Evolutionary conservation across 345 rosid species (phyloP).

Genomic region (Salix brachista): DNA sequence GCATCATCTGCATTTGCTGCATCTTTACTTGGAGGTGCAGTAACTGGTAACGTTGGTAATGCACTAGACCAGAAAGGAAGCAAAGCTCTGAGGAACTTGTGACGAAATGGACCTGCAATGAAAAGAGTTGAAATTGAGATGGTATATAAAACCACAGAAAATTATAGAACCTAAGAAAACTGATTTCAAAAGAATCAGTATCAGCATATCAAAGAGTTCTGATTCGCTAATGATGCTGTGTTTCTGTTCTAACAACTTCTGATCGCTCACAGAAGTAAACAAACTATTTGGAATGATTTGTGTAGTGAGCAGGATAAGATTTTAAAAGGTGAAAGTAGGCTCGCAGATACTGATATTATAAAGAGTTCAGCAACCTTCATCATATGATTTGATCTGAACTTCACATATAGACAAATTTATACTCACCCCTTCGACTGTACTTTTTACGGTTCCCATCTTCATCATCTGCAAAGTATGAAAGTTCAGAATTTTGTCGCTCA

Average conservation of each 20-base stretch:
- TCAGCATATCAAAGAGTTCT: neutral
- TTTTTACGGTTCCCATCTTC: slow-evolving; percentile 84
- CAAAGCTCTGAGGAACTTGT: slow-evolving; percentile 85
- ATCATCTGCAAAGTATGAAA: slow-evolving; percentile 79
- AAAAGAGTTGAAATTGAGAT: slow-evolving; percentile 7
- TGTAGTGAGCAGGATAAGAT: neutral
- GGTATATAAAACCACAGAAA: neutral
- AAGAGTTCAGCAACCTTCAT: neutral
- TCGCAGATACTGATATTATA: neutral
- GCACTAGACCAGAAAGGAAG: slow-evolving; percentile 99
- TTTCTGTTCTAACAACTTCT: neutral
- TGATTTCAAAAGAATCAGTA: neutral
- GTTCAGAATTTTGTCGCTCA: slow-evolving; percentile 81
- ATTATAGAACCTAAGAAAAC: neutral
- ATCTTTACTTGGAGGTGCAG: slow-evolving; percentile 87
- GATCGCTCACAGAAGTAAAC: neutral
- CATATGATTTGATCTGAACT: neutral
- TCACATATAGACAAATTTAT: neutral
- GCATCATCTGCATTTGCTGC: slow-evolving; percentile 56
- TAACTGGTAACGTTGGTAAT: slow-evolving; percentile 92
- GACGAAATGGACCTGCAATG: slow-evolving; percentile 71
- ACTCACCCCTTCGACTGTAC: slow-evolving; percentile 83
- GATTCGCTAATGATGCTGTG: neutral
- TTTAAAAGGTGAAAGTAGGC: neutral
- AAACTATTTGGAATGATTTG: neutral